Evolutionary conservation across 768 basidiomycete species (phyloP), one percentile per base, ranked within the genome.

Genomic region (Candolleomyces efflorescens): DNA sequence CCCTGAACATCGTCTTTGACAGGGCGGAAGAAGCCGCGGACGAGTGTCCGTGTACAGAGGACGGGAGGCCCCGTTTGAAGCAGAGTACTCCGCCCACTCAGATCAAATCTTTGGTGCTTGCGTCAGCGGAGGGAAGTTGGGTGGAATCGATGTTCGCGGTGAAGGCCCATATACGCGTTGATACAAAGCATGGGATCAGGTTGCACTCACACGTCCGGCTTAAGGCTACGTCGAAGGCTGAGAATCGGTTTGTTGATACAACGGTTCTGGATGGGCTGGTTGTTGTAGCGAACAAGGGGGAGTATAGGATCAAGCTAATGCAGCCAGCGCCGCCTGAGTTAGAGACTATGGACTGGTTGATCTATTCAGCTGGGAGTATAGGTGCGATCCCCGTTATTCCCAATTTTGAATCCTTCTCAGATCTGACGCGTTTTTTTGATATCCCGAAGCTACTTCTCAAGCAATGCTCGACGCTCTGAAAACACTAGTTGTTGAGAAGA

Each of bases 141-240:
- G 10, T 37, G 12, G 49, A 53, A 6, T 43, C 49, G 26, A 15
- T 23, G 15, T 43, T 26, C 17, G 41, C 68, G 0, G 73, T 85
- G 41, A 74, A 75, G 50, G 84, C 83, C 7, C 75, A 77, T 53
- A 74, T 87, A 50, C 74, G 86, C 36, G 76, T 86, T 3, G 86
- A 88, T 60, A 69, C 78, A 5, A 71, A 67, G 12, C 76, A 72
- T 2, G 55, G 76, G 4, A 74, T 85, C 27, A 73, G 85, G 1
- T 69, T 87, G n/a, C 84, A 86, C 62, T 86, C 82, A 5, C 86
- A 87, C 67, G 80, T 87, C 27, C 79, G 86, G 15, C 68, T 88
- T 3, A 81, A 82, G 62, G 81, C 84, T 5, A 77, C 81, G 0
- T 85, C 84, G 0, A 78, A 78, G 56, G 74, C 82, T 0, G 77